Evolutionary conservation across 2,329 filamentous ascomycete genomes (phyloP).

Genomic region (Ceratocystis cubensis): DNA sequence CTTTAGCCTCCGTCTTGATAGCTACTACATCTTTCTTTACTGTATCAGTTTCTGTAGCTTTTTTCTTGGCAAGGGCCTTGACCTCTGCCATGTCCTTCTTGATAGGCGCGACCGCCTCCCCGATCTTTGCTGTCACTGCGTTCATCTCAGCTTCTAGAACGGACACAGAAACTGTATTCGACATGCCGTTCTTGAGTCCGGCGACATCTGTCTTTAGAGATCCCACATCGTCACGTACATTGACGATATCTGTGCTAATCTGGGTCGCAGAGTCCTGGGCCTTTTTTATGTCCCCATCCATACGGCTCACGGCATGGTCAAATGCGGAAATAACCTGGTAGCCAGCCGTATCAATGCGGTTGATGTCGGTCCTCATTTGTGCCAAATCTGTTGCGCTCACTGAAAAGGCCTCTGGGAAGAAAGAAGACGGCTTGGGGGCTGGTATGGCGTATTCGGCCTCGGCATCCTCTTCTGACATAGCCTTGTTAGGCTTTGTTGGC

Average conservation of each 20-base stretch:
- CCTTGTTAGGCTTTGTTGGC: neutral
- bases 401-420: slow-evolving; percentile 2
- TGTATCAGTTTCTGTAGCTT: neutral
- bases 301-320: slow-evolving; percentile 28
- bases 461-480: neutral
- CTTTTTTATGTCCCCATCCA: slow-evolving; percentile 29
- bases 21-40: neutral
- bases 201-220: slow-evolving; percentile 25
- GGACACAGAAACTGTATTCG: neutral
- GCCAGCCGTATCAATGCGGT: slow-evolving; percentile 30
- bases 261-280: slow-evolving; percentile 26
- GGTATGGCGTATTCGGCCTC: slow-evolving; percentile 1
- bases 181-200: slow-evolving; percentile 19
- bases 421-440: neutral
- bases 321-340: slow-evolving; percentile 30
- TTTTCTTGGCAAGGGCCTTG: neutral
- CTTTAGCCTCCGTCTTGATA: neutral
- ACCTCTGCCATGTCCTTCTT: slow-evolving; percentile 3
- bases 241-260: slow-evolving; percentile 25
- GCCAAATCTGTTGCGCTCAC: slow-evolving; percentile 9
- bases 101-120: neutral
- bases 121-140: neutral
- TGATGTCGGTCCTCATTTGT: slow-evolving; percentile 26
- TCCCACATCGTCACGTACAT: slow-evolving; percentile 25
- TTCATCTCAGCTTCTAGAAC: slow-evolving; percentile 7